Base-by-base conservation (phyloP, 345 rosid species). In the Erysimum cheiranthoides region DNA sequence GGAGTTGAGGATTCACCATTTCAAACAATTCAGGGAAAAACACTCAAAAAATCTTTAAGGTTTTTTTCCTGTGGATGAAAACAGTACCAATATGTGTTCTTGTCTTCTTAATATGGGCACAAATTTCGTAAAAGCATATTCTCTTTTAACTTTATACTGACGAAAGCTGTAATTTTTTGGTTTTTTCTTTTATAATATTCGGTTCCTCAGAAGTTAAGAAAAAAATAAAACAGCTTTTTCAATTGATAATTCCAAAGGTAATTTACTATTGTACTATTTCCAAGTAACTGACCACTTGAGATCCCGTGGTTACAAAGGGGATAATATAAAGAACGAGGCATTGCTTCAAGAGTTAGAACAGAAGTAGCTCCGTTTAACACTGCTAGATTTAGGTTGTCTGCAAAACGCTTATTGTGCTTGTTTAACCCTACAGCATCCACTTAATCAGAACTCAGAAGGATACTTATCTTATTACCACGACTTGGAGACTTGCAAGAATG, bases 1-100 rank as follows among this genome's bases (percentile, higher is more conserved):
- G 34, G 18, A 54, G 53, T 32, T 7, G 28, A n/a, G 17, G 51
- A 62, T 63, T 70, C 52, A 31, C 61, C 80, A 76, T 76, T 30
- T 62, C 35, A 38, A 40, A 64, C 28, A 2, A 5, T 46, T 54
- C 11, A 66, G 1, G 34, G 28, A 16, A 30, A 9, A 13, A 14
- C 25, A 45, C 11, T 8, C n/a, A 4, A 14, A 4, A 27, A 14
- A 6, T 6, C 9, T 10, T 14, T 12, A 0, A 50, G 8, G 30
- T 34, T 28, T 11, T 34, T 71, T 4, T 59, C 25, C 25, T 21
- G 25, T 12, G 12, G 36, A 46, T 9, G 28, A 52, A 54, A 42
- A 57, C 46, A 42, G 13, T 0, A 42, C 16, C 16, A 27, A n/a
- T 27, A 25, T 34, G 17, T 53, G 30, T 10, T 28, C 6, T 39